Percentiles rank a stretch among this genome's conserved stretches.
phyloP scores from a whole-genome alignment of 179 eudicot genomes.

The Nepenthes alata region DNA sequence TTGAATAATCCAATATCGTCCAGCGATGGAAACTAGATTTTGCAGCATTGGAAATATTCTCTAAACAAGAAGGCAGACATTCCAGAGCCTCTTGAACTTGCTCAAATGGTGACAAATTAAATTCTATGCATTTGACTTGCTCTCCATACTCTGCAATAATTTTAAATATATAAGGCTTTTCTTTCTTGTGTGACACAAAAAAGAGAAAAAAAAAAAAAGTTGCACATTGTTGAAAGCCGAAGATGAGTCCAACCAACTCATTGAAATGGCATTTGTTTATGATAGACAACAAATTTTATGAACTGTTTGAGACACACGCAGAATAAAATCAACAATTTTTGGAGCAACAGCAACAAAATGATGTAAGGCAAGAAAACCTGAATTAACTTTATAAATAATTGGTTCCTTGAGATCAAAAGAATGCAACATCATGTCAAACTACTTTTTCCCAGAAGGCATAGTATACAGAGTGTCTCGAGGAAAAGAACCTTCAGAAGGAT shows the following conservation, averaged over 20 bases:
- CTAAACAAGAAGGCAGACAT: constrained; percentile 36
- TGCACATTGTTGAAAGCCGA: neutral
- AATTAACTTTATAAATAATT: no score
- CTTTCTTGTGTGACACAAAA: no score
- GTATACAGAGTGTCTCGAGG: neutral
- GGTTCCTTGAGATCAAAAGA: neutral
- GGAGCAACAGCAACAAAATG: no score
- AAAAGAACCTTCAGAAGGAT: constrained; percentile 52
- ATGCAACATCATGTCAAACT: neutral
- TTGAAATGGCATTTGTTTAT: no score
- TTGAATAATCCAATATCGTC: constrained; percentile 73
- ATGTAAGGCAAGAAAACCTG: no score
- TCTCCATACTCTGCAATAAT: constrained; percentile 33
- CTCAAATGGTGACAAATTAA: constrained; percentile 34
- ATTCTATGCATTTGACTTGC: constrained; percentile 27
- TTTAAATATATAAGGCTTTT: no score
- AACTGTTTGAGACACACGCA: no score
- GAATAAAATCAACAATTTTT: no score
- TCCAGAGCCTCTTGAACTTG: constrained; percentile 53
- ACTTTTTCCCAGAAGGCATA: neutral
- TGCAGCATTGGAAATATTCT: constrained; percentile 11
- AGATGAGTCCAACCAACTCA: neutral
- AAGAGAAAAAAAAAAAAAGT: neutral
- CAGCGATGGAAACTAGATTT: constrained; percentile 41
- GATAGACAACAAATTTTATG: no score